phyloP scores from a whole-genome alignment of 176 grass and related monocot species.

The Avena sativa region DNA sequence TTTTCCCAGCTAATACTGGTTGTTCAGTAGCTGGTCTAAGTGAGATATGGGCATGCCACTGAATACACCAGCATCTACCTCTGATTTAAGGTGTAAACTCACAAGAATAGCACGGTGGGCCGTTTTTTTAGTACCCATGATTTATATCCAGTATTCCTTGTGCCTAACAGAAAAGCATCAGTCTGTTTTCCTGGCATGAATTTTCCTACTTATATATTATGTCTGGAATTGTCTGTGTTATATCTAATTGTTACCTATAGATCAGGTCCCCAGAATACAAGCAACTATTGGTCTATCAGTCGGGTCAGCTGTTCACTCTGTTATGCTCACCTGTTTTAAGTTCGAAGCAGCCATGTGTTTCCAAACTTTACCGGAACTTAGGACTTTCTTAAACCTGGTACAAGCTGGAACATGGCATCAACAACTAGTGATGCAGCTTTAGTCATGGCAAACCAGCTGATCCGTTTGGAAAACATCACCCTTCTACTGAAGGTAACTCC shows the following conservation, averaged over 20 bases:
- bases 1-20: background rate
- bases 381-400: background rate
- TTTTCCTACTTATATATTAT: too few relatives aligned
- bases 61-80: too few relatives aligned
- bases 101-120: too few relatives aligned
- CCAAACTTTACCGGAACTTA: background rate
- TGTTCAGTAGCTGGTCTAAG: background rate
- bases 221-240: too few relatives aligned
- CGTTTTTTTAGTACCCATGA: too few relatives aligned
- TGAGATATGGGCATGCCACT: background rate
- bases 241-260: too few relatives aligned
- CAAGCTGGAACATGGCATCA: background rate
- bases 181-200: background rate
- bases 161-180: background rate
- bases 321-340: background rate
- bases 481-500: too few relatives aligned
- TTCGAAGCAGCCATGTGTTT: background rate
- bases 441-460: background rate
- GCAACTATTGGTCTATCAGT: too few relatives aligned
- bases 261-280: too few relatives aligned
- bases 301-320: too few relatives aligned
- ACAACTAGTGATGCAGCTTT: background rate
- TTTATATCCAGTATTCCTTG: background rate
- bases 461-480: too few relatives aligned
- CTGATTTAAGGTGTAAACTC: background rate